Evolutionary conservation across 768 basidiomycete genomes (phyloP), one percentile per base, ranked within the genome.

Genomic region (Hydnum rufescens): DNA sequence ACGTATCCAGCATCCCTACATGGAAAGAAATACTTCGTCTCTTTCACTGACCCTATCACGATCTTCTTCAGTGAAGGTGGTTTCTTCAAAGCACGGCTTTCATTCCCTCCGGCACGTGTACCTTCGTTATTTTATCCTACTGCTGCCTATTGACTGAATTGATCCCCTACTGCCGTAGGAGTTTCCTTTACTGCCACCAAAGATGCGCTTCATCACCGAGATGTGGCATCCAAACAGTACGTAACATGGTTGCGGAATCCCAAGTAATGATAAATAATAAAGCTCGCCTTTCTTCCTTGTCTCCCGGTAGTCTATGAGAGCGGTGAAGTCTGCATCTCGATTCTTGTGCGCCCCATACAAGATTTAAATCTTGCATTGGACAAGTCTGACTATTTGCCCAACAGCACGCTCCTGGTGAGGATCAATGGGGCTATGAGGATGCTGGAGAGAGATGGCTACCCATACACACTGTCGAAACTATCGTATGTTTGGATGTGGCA

Each of bases 211-310:
- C 62, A 75, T 84, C 58, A 96, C 95, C 1, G 81, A 80, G 32
- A 85, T 99, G 76, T 88, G 92, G 78, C 95, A 99, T 67, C 95
- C 95, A 1, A 99, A 96, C 65, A 92, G 93, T 92, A 53, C 59
- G 81, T 68, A 46, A 19, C 29, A 39, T 23, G 61, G 61, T 30
- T 26, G 8, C 32, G 49, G 23, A 16, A 47, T 47, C 44, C 16
- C 44, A 13, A 13, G 13, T 13, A 25, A 39, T 13, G n/a, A n/a
- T 39, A 26, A 8, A 26, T 2, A 26, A 22, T 5, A 5, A 49
- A 32, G 22, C 25, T 44, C 47, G 50, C 42, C 28, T 39, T 34
- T 51, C 30, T 54, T 23, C 22, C 53, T 51, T 42, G 56, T 42
- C 57, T 57, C 25, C 44, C n/a, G 31, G 2, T 60, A 96, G 93